Evolutionary conservation across 2,329 filamentous ascomycete species (phyloP), one percentile per base, ranked within the genome.

Genomic region (Zymoseptoria passerinii): DNA sequence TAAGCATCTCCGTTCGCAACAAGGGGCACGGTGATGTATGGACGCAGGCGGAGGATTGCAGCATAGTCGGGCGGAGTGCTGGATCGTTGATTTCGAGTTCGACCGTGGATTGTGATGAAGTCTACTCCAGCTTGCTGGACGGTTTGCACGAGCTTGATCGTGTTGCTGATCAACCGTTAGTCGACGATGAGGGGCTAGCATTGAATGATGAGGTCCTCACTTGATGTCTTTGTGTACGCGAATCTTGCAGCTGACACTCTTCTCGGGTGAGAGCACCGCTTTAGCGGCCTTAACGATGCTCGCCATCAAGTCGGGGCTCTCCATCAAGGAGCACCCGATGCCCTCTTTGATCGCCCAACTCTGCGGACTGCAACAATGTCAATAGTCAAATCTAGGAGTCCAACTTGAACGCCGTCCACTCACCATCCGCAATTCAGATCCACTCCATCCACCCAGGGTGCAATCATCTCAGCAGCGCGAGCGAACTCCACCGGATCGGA

Each of bases 1-100:
- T 87, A 88, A 19, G 87, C 81, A 65, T 89, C 86, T 16, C 86
- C 86, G n/a, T 86, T 88, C 2, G 86, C 80, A 6, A 89, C 74
- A 44, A 87, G 78, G 0, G 85, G 86, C 0, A 88, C 76, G n/a
- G 74, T 76, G 53, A 75, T 67, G 62, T 77, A 79, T 13, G 77
- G 72, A 2, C 80, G 80, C 9, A 87, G 73, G 10, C 81, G 71
- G 53, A 78, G 77, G 8, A 89, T 81, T 0, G 85, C 82, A 48
- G 83, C 83, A 44, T 83, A 75, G 67, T 82, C 78, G 58, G 88
- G 86, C 7, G 84, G 83, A 0, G 77, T 76, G 28, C 78, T 83
- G 35, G 83, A 86, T 1, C 83, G 80, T 13, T 84, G 88, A 60
- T 74, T 75, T 44, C 82, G 77, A 51, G 81, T 83, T n/a, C 86